phyloP scores from a whole-genome alignment of 2,329 filamentous ascomycete genomes.

The Albifimbria verrucaria region DNA sequence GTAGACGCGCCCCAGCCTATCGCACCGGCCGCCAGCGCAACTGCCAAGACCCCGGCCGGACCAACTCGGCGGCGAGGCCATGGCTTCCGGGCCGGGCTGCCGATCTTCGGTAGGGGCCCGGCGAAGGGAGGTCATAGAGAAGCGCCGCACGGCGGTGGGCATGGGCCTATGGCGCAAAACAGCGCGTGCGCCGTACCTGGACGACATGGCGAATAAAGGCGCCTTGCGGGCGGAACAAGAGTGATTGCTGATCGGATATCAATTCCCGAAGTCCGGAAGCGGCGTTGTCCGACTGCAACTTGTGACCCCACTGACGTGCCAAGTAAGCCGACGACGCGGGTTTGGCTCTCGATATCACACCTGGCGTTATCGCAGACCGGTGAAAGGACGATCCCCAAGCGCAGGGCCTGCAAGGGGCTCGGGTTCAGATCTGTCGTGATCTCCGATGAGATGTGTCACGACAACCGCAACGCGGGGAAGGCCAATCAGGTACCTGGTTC shows the following conservation, averaged over 20 bases:
- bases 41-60: slow-evolving; percentile 31
- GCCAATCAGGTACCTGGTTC: background rate
- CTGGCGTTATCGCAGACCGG: too few species aligned
- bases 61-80: slow-evolving; percentile 16
- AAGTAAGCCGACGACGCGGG: too few species aligned
- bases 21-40: slow-evolving; percentile 36
- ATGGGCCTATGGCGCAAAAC: slow-evolving; percentile 13
- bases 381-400: background rate
- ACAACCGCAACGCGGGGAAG: background rate
- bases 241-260: background rate
- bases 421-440: background rate
- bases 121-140: slow-evolving; percentile 7
- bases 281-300: background rate
- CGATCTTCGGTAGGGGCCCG: slow-evolving; percentile 7
- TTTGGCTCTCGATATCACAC: too few species aligned
- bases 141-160: slow-evolving; percentile 3
- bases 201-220: slow-evolving; percentile 9
- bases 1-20: slow-evolving; percentile 39
- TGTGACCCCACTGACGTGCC: too few species aligned
- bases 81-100: slow-evolving; percentile 3
- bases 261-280: background rate
- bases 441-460: background rate
- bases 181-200: slow-evolving; percentile 12
- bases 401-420: background rate
- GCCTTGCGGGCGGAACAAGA: background rate